Evolutionary conservation across 2,329 filamentous ascomycete genomes (phyloP), one percentile per base, ranked within the genome.

Genomic region (Purpureocillium lavendulum): DNA sequence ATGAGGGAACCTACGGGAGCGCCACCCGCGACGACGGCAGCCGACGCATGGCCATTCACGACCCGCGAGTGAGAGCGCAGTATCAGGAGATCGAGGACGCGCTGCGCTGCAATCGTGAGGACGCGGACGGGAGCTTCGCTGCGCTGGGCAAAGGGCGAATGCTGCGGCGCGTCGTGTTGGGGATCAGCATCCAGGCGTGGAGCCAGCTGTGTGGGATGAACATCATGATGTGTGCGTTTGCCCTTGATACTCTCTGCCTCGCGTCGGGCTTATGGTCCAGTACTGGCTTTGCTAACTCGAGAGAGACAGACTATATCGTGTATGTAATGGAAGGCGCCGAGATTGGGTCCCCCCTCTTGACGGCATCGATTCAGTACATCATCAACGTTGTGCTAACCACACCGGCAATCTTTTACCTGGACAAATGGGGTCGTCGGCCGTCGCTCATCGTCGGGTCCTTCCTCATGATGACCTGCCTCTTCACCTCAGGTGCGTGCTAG

Each of bases 341-440:
- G 26, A 73, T 80, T 37, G 68, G 64, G 2, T 69, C 73, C 13
- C 70, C 73, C 4, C 65, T 81, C 7, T 60, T 77, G n/a, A 76
- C 75, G 1, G 71, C 75, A 0, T 73, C 73, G 0, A 77, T 82
- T 16, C 75, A 80, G 50, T 81, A 80, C 49, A 67, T 81, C 41
- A 77, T 82, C 57, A 81, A 81, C 49, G 74, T 80, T 0, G 61
- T 63, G 13, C 61, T 79, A 44, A 80, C 78, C 0, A 57, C 80
- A 2, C 74, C 77, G 0, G 75, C 75, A 12, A 76, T 82, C 26
- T 40, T 79, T 10, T 80, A 69, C 52, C 66, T 82, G 35, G 78
- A 82, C 54, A 68, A 61, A 44, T 66, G 73, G 47, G 76, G 77
- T 32, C 73, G 78, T 8, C 73, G 78, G 1, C 70, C 69, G 0